Evolutionary conservation across 805 yeast genomes (phyloP).

Genomic region (Suhomyces faveliae): DNA sequence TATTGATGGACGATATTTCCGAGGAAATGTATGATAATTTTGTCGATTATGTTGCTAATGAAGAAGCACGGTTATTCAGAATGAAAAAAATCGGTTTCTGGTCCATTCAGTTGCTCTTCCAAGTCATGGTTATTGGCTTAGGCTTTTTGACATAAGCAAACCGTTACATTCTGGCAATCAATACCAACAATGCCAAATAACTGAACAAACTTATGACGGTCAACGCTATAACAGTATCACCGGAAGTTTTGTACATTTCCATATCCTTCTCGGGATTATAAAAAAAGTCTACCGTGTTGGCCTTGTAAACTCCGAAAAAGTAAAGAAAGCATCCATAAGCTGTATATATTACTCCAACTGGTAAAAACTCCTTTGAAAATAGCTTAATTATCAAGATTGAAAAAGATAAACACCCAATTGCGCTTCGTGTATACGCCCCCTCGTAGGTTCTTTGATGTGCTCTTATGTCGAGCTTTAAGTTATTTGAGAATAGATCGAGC

Average conservation of each 20-base stretch:
- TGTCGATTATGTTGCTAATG: conserved; percentile 85
- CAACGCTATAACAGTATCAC: conserved; percentile 56
- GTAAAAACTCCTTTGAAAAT: conserved; percentile 61
- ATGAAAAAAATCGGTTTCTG: conserved; percentile 87
- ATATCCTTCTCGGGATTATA: conserved; percentile 36
- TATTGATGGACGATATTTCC: conserved; percentile 87
- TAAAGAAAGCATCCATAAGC: conserved; percentile 51
- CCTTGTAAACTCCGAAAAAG: conserved; percentile 38
- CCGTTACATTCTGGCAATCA: conserved; percentile 31
- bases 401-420: conserved; percentile 66
- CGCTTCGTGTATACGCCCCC: conserved; percentile 77
- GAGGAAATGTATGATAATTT: conserved; percentile 89
- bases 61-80: conserved; percentile 68
- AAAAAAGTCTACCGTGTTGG: conserved; percentile 34
- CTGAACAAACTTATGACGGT: conserved; percentile 49
- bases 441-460: conserved; percentile 84
- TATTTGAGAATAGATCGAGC: conserved; percentile 35
- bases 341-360: conserved; percentile 66
- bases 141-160: conserved; percentile 48
- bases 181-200: conserved; percentile 50
- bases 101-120: conserved; percentile 83
- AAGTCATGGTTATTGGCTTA: conserved; percentile 75
- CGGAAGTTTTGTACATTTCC: conserved; percentile 57
- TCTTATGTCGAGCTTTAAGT: conserved; percentile 48
- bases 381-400: conserved; percentile 62